A percentile compares a stretch with the other conserved stretches of the same genome.
Evolutionary conservation across 495 filamentous ascomycete genomes (phyloP).

Genomic region (Tuber magnatum): DNA sequence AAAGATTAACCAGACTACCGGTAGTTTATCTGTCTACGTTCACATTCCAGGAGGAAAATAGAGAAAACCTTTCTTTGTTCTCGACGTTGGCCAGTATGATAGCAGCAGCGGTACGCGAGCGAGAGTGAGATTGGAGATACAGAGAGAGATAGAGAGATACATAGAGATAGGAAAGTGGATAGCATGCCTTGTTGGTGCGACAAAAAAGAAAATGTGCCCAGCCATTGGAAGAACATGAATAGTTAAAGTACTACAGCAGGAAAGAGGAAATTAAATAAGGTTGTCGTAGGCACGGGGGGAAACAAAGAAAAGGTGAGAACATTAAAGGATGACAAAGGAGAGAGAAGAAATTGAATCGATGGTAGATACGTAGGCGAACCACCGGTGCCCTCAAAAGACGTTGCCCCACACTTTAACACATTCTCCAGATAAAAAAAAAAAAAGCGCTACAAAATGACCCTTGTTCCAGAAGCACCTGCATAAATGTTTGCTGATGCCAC

Average conservation of each 20-base stretch:
- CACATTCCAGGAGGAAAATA: background rate
- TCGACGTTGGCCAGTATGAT: background rate
- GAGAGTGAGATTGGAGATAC: conserved; percentile 14
- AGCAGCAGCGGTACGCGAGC: conserved; percentile 12
- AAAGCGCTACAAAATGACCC: conserved; percentile 1
- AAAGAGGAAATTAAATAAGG: conserved; percentile 39
- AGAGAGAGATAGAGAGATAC: conserved; percentile 30
- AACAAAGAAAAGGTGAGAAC: conserved; percentile 38
- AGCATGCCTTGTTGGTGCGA: conserved; percentile 42
- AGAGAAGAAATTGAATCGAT: conserved; percentile 19
- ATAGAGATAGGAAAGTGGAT: conserved; percentile 45
- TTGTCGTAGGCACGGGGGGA: conserved; percentile 41
- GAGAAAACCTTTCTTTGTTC: background rate
- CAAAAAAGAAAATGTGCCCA: conserved; percentile 32
- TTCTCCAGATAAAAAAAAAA: conserved; percentile 24
- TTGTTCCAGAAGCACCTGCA: background rate
- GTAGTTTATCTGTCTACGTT: background rate
- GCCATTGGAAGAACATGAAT: conserved; percentile 19
- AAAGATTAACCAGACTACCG: background rate
- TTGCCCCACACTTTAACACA: conserved; percentile 14
- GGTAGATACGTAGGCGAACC: conserved; percentile 17
- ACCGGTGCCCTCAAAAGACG: conserved; percentile 2
- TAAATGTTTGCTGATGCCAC: background rate
- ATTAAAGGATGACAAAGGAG: conserved; percentile 34
- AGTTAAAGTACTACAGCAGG: conserved; percentile 37